Evolutionary conservation across 768 basidiomycete genomes (phyloP).

Genomic region (Rhodosporidiobolus odoratus): DNA sequence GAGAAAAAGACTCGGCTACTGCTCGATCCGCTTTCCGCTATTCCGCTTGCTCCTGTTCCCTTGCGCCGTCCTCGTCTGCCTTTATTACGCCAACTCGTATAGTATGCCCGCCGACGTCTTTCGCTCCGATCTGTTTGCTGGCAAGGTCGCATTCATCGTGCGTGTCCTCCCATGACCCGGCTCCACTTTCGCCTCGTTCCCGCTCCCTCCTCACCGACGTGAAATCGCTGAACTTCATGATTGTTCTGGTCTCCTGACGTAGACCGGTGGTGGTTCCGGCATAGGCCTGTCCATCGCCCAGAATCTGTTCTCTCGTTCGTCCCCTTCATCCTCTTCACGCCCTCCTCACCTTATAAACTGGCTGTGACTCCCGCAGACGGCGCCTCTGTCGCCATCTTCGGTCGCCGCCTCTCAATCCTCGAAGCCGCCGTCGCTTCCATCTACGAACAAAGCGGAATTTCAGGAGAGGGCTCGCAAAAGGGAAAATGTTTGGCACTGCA

Average conservation of each 20-base stretch:
- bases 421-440: constrained; percentile 66
- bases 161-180: background rate
- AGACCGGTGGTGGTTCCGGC: constrained; percentile 82
- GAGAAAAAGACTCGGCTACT: no score
- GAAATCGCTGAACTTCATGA: no score
- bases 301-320: constrained; percentile 58
- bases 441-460: constrained; percentile 63
- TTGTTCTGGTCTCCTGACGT: background rate
- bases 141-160: constrained; percentile 59
- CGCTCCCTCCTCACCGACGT: background rate
- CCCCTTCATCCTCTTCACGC: background rate
- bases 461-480: no score
- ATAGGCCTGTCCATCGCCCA: constrained; percentile 87
- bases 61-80: background rate
- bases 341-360: background rate
- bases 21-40: no score
- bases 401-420: constrained; percentile 72
- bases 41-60: background rate
- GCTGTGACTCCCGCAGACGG: constrained; percentile 59
- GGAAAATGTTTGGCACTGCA: constrained; percentile 63
- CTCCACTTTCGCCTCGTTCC: constrained; percentile 1
- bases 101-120: constrained; percentile 52
- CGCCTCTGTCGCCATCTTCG: constrained; percentile 72
- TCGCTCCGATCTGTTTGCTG: constrained; percentile 73
- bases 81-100: background rate